Base-by-base conservation (phyloP, 2,329 filamentous ascomycete genomes). In the Pestalotiopsis sp. region DNA sequence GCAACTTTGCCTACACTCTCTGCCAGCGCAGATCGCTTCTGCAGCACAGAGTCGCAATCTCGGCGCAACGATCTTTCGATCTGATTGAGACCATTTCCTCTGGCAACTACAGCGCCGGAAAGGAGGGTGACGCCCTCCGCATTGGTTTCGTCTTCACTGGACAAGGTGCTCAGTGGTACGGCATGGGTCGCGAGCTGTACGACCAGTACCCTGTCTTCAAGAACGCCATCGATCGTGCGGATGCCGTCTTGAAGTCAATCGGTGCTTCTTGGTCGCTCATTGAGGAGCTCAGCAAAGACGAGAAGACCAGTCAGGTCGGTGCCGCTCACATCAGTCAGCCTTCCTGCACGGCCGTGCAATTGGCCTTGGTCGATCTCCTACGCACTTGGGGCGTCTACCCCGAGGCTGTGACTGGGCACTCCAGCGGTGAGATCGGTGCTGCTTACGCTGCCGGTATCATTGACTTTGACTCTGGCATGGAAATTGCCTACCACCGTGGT, bases 401-500 rank as follows among this genome's bases (percentile, higher is more conserved):
- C 1, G 73, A 73, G 1, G 79, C 79, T 1, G 80, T 82, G 9
- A 76, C 79, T 13, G 79, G 81, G n/a, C 81, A 82, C 69, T 81
- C 80, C 3, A 81, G 79, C 59, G 81, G 81, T 36, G 81, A 82
- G 68, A 82, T 86, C 58, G 82, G 81, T 2, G 84, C 84, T 0
- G 84, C 84, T 7, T 86, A 85, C 68, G 82, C 82, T 3, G 81
- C 81, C 0, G 82, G 84, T 2, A 78, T 83, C 11, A 76, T 86
- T 31, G 79, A 79, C 2, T 79, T 85, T 41, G 79, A 85, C 38
- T 77, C 81, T 1, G 82, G 83, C 61, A 82, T 87, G 75, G 77
- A 80, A 0, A 80, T 85, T 12, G 86, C 86, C 1, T 89, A 88
- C 73, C 81, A 83, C 71, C 78, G 84, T 17, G 84, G 83, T 1